Percentiles rank a stretch among this genome's conserved stretches.
Conservation (phyloP, 2,329 filamentous ascomycete genomes). For the Microthyrium microscopicum region DNA sequence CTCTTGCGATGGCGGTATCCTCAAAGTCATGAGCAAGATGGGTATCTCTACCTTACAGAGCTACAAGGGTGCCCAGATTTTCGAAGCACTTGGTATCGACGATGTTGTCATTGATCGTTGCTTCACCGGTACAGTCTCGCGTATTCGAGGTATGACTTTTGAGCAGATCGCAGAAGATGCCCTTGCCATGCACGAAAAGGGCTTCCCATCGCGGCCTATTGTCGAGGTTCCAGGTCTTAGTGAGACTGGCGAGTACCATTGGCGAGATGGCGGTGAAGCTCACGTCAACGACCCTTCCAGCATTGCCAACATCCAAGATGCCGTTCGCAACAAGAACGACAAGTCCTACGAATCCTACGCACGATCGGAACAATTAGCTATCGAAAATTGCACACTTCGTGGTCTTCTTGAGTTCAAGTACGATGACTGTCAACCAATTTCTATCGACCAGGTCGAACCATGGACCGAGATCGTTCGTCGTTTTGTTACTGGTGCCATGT, state of each 20-base stretch:
- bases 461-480: slow-evolving; percentile 96
- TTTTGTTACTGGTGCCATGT: slow-evolving; percentile 96
- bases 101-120: slow-evolving; percentile 84
- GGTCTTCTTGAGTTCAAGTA: slow-evolving; percentile 94
- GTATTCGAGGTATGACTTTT: slow-evolving; percentile 87
- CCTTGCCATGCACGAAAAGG: slow-evolving; percentile 86
- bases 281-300: slow-evolving; percentile 90
- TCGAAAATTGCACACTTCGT: slow-evolving; percentile 89
- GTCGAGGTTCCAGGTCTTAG: slow-evolving; percentile 62
- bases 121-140: slow-evolving; percentile 85
- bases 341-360: slow-evolving; percentile 98
- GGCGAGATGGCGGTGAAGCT: slow-evolving; percentile 88
- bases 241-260: slow-evolving; percentile 95
- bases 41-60: slow-evolving; percentile 91
- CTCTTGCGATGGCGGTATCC: slow-evolving; percentile 85
- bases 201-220: slow-evolving; percentile 68
- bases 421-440: slow-evolving; percentile 66
- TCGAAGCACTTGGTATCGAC: slow-evolving; percentile 86
- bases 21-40: slow-evolving; percentile 99
- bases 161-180: slow-evolving; percentile 87
- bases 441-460: slow-evolving; percentile 91
- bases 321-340: slow-evolving; percentile 91
- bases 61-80: slow-evolving; percentile 97
- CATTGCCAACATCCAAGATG: slow-evolving; percentile 94
- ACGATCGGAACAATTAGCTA: slow-evolving; percentile 80